Base-by-base conservation (phyloP, 495 filamentous ascomycete species). In the Aspergillus asperescens region DNA sequence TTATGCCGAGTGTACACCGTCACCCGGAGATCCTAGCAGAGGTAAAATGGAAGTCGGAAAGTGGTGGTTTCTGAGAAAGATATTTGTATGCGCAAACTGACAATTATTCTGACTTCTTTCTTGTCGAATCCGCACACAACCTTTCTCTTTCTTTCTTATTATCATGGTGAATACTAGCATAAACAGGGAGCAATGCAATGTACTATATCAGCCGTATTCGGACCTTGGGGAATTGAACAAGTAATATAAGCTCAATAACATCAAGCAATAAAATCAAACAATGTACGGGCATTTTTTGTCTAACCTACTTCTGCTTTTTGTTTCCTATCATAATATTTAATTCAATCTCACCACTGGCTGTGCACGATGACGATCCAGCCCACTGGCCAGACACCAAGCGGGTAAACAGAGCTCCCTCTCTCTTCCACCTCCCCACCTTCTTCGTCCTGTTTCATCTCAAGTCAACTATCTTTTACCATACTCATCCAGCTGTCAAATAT, bases 1-100 rank as follows among this genome's bases (percentile, higher is more conserved):
- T 98, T 35, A 87, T 97, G 82, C 94, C 93, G 8, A 90, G 85
- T 68, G 87, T 94, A 48, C 90, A 98, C 76, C 69, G 75, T 54
- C 94, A 98, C 71, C 93, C 93, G n/a, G 89, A 96, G 68, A 74
- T 96, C 23, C 64, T 98, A 62, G 74, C 74, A 13, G 72, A 77
- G 47, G 56, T 64, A 15, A 67, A 56, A 52, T 32, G 53, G 7
- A 66, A 56, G 44, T 52, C 66, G 52, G 64, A 67, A 23, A 48
- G 57, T 48, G 53, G 54, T 46, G 25, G 23, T 1, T 53, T 46
- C 34, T 64, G 20, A 47, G 32, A 42, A 18, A 50, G 16, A n/a
- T 25, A 22, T 34, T n/a, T n/a, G n/a, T n/a, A n/a, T n/a, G n/a
- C n/a, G n/a, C n/a, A n/a, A n/a, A n/a, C n/a, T n/a, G n/a, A n/a